Percentiles rank a stretch among this genome's conserved stretches.
These are phyloP conservation scores for Suhomyces anneliseae DNA, from an alignment of 1,139 yeast species.

Conservation along the genomic window DNA sequence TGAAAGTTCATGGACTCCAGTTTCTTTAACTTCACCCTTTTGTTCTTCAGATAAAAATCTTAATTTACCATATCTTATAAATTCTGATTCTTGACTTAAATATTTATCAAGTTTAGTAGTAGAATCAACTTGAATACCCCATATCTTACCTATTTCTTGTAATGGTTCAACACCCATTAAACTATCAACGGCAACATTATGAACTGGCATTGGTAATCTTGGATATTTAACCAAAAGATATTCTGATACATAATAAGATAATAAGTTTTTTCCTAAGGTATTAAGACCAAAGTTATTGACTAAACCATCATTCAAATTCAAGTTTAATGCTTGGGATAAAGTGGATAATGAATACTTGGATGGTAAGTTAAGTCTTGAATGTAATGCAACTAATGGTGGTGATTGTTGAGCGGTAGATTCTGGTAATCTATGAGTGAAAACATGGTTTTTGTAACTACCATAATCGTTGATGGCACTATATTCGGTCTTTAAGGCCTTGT, in stretches of 20 bases:
- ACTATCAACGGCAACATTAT: conserved; percentile 72
- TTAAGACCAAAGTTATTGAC: conserved; percentile 81
- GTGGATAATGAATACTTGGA: conserved; percentile 58
- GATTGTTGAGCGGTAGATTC: conserved; percentile 56
- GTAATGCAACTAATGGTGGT: conserved; percentile 77
- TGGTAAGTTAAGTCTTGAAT: conserved; percentile 69
- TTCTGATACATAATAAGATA: conserved; percentile 76
- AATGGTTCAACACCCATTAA: conserved; percentile 68
- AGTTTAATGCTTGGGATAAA: conserved; percentile 74
- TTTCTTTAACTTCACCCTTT: conserved; percentile 42
- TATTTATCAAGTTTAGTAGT: conserved; percentile 65
- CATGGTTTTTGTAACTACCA: conserved; percentile 42
- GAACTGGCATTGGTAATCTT: conserved; percentile 78
- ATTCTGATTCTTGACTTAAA: conserved; percentile 67
- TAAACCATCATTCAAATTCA: conserved; percentile 42
- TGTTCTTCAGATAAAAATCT: conserved; percentile 46
- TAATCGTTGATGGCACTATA: conserved; percentile 37
- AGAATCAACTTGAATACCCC: conserved; percentile 88
- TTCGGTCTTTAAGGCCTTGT: conserved; percentile 25
- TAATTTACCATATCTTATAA: conserved; percentile 62
- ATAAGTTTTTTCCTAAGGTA: conserved; percentile 73
- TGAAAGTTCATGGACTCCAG: conserved; percentile 52
- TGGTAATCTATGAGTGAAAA: conserved; percentile 49
- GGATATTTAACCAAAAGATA: conserved; percentile 77
- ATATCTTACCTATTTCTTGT: conserved; percentile 61